Percentiles rank a stretch among this genome's conserved stretches.
These are phyloP conservation scores for Russula ochroleuca DNA, from an alignment of 768 basidiomycete genomes.

Conservation along the genomic window DNA sequence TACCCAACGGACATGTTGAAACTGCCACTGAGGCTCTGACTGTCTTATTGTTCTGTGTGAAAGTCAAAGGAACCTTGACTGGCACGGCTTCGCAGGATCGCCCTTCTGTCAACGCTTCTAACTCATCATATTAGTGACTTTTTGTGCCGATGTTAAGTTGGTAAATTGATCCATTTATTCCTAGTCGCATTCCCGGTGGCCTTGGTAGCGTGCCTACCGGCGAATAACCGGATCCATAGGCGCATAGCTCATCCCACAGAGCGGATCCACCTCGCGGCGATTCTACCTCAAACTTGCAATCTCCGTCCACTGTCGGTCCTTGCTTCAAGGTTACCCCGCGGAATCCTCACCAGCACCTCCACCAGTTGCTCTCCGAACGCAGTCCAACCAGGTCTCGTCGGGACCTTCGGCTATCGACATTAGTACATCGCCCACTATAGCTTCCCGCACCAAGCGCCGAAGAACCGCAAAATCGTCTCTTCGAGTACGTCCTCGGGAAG, in stretches of 20 bases:
- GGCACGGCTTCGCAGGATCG: not conserved
- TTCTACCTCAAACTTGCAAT: not conserved
- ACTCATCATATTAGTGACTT: not conserved
- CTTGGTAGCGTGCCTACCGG: not conserved
- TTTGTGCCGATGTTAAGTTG: not conserved
- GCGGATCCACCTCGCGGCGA: not conserved
- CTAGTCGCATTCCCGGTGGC: not conserved
- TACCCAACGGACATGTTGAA: not conserved
- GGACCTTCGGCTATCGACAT: not conserved
- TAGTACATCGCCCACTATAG: not conserved
- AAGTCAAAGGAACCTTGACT: not conserved
- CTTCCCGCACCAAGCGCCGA: not conserved
- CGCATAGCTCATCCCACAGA: not conserved
- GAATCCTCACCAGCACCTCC: not conserved
- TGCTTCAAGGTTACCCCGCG: not conserved
- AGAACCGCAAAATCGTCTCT: not conserved
- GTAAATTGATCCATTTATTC: constrained; percentile 6
- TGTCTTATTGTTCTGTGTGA: not conserved
- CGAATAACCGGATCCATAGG: not conserved
- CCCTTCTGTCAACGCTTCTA: not conserved
- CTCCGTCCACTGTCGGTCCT: not conserved
- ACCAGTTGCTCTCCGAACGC: not conserved
- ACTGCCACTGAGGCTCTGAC: not conserved
- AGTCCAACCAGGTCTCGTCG: not conserved
- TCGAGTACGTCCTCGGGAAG: not conserved